Evolutionary conservation across 805 yeast species (phyloP), one percentile per base, ranked within the genome.

Genomic region (Brettanomyces custersianus): DNA sequence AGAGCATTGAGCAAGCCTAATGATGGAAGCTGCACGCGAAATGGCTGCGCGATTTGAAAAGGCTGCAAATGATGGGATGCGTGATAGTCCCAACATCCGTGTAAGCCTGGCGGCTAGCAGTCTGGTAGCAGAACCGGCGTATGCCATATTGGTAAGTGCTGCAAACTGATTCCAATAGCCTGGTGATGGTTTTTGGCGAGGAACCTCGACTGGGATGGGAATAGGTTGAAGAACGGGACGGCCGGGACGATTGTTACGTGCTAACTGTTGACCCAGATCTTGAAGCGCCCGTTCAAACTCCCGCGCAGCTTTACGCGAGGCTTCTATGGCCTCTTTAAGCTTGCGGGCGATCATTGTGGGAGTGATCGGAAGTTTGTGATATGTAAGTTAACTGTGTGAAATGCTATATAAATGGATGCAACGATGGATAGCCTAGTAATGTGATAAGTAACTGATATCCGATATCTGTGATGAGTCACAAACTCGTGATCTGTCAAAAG

Each of bases 261-360:
- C 40, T 20, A 54, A 42, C 40, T 53, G 56, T 44, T 63, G 65
- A 24, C 65, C 63, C 37, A 72, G 55, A 40, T 72, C 77, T 43
- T 69, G 68, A 19, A 72, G 58, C 20, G 66, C 63, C 48, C 65
- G 65, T 39, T 67, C 64, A 40, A 68, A 56, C 38, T 67, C 69
- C 42, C 65, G 57, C 24, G 72, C 66, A 16, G 74, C 61, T 45
- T 60, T 64, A 34, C 68, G 59, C 12, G 73, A 59, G 40, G 62
- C 59, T 40, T 70, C 57, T 24, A 69, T 56, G 47, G 72, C 57
- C 51, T 70, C 70, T 51, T 63, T 63, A 33, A 70, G 40, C 37
- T 48, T 45, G 16, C 20, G 21, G 12, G 33, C 33, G 16, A 30
- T 13, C 33, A 30, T 30, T 11, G 17, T 20, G 31, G 33, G 16